These are phyloP conservation scores for Micractinium conductrix DNA, from an alignment of 139 green algal genomes.

Conservation along the genomic window DNA sequence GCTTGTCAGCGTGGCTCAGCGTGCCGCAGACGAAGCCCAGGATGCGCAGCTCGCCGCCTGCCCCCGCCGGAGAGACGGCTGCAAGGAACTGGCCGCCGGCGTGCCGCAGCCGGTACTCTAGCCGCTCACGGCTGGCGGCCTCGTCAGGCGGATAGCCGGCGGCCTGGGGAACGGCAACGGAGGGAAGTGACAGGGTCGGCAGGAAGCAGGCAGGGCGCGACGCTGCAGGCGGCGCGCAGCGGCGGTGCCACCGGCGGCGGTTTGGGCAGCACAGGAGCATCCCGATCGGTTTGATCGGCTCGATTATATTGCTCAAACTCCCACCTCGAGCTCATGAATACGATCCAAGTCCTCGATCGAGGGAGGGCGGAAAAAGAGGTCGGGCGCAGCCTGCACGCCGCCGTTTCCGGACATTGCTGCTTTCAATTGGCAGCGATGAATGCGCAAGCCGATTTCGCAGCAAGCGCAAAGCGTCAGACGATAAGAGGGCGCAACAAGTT, in stretches of 20 bases:
- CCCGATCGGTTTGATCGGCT: too few species aligned
- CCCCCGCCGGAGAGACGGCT: conserved; percentile 12
- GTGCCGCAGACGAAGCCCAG: conserved; percentile 67
- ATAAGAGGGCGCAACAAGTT: too few species aligned
- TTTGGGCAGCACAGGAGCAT: not conserved
- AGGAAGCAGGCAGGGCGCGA: not conserved
- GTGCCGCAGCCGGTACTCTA: conserved; percentile 43
- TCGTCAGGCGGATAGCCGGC: conserved; percentile 55
- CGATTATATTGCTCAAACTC: not conserved
- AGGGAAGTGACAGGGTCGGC: not conserved
- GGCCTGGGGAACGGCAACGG: conserved; percentile 12
- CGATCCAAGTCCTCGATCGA: not conserved
- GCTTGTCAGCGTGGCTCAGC: conserved; percentile 28
- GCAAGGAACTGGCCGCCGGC: conserved; percentile 51
- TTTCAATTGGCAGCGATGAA: too few species aligned
- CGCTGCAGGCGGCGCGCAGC: not conserved
- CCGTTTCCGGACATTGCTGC: too few species aligned
- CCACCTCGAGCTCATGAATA: conserved; percentile 14
- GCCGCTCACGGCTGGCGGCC: conserved; percentile 36
- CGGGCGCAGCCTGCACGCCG: not conserved
- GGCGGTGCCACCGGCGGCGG: not conserved
- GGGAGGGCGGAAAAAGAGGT: not conserved
- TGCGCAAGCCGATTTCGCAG: too few species aligned
- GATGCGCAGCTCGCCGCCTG: conserved; percentile 3
- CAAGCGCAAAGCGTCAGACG: too few species aligned